A percentile compares a stretch with the other conserved stretches of the same genome.
Evolutionary conservation across 495 filamentous ascomycete genomes (phyloP).

Genomic region (Neurospora pannonica): DNA sequence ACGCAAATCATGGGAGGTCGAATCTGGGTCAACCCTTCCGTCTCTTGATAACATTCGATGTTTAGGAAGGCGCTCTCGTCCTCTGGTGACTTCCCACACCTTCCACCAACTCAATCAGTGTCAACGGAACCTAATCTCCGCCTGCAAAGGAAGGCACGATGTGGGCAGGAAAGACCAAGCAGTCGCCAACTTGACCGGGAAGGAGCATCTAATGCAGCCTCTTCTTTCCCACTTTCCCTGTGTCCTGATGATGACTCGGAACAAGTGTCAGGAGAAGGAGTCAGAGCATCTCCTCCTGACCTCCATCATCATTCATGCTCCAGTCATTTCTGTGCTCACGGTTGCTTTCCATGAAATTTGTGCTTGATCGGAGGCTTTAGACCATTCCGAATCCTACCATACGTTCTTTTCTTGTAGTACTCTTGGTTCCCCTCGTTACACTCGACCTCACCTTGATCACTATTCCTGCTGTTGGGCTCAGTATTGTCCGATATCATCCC

Average conservation of each 20-base stretch:
- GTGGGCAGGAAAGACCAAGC: background rate
- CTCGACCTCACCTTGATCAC: background rate
- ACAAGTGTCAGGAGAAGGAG: background rate
- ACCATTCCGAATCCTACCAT: background rate
- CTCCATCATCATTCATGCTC: background rate
- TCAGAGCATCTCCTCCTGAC: background rate
- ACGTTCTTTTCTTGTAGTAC: background rate
- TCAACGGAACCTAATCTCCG: background rate
- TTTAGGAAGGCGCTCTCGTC: background rate
- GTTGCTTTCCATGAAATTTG: background rate
- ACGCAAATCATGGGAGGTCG: background rate
- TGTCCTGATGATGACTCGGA: background rate
- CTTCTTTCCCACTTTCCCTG: background rate
- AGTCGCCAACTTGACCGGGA: background rate
- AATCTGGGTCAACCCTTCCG: background rate
- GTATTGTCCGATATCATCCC: background rate
- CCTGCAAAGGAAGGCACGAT: background rate
- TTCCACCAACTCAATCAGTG: background rate
- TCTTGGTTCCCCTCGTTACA: background rate
- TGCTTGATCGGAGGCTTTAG: background rate
- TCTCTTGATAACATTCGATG: background rate
- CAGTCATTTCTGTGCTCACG: background rate
- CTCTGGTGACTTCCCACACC: background rate
- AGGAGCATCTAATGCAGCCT: background rate
- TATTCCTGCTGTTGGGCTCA: background rate